These are phyloP conservation scores for Retiboletus flavoniger DNA, from an alignment of 1,284 basidiomycete species.

Conservation along the genomic window DNA sequence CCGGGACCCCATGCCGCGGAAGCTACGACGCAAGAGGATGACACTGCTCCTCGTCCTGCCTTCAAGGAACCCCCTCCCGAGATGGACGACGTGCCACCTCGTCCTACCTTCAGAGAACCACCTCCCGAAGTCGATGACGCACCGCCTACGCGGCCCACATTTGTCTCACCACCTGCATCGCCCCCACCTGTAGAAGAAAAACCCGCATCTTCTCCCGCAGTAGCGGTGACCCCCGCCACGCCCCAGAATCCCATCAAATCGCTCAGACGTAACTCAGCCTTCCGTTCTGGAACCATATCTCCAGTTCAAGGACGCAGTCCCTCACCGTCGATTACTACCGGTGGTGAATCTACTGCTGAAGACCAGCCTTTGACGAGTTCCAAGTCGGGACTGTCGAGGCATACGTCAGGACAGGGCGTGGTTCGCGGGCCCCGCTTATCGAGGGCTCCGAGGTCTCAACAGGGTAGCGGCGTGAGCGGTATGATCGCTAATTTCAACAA, in stretches of 20 bases:
- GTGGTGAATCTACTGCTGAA: slow-evolving; percentile 36
- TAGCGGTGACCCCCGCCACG: slow-evolving; percentile 47
- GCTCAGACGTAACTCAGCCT: slow-evolving; percentile 33
- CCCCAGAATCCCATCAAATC: slow-evolving; percentile 43
- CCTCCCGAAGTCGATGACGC: slow-evolving; percentile 38
- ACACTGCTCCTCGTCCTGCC: slow-evolving; percentile 32
- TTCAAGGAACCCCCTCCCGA: slow-evolving; percentile 35
- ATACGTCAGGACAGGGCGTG: slow-evolving; percentile 45
- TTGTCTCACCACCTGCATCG: slow-evolving; percentile 33
- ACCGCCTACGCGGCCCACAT: slow-evolving; percentile 30
- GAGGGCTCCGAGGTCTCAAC: slow-evolving; percentile 43
- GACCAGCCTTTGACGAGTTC: slow-evolving; percentile 33
- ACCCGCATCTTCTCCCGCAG: slow-evolving; percentile 31
- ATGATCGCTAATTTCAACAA: slow-evolving; percentile 59
- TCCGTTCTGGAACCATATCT: slow-evolving; percentile 33
- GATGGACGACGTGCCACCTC: slow-evolving; percentile 39
- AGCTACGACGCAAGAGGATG: slow-evolving; percentile 22
- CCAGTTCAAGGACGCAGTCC: slow-evolving; percentile 41
- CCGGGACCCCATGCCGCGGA: slow-evolving; percentile 6
- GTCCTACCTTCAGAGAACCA: slow-evolving; percentile 40
- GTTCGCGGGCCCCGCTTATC: slow-evolving; percentile 55
- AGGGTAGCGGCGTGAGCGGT: slow-evolving; percentile 48
- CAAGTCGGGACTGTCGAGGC: slow-evolving; percentile 40
- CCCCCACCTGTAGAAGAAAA: slow-evolving; percentile 33
- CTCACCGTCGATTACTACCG: slow-evolving; percentile 37